phyloP scores from a whole-genome alignment of 208 protist species.

The Porcisia deanei region DNA sequence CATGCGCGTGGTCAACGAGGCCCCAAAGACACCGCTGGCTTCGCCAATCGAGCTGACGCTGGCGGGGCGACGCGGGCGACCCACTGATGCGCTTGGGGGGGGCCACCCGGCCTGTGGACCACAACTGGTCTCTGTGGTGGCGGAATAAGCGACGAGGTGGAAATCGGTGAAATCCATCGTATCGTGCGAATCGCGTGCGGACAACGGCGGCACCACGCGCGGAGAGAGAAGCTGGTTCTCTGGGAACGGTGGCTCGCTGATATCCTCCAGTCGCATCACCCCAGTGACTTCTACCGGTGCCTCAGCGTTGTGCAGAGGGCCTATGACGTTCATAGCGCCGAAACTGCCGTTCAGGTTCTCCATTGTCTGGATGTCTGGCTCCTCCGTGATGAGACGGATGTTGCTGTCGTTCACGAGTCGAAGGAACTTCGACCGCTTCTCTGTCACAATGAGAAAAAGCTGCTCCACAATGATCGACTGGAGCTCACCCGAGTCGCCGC shows the following conservation, averaged over 20 bases:
- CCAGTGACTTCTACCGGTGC: conserved; percentile 16
- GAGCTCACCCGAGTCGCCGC: conserved; percentile 62
- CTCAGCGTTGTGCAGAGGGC: conserved; percentile 14
- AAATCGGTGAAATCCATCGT: conserved; percentile 1
- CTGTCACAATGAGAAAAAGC: conserved; percentile 71
- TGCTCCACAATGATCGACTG: conserved; percentile 87
- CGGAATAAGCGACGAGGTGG: background rate
- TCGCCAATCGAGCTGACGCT: conserved; percentile 27
- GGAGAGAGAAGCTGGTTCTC: background rate
- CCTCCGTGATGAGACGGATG: conserved; percentile 71
- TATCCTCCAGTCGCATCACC: conserved; percentile 28
- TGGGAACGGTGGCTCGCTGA: conserved; percentile 9
- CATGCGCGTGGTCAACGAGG: conserved; percentile 19
- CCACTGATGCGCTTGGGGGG: background rate
- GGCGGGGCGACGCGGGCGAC: conserved; percentile 23
- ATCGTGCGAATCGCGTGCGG: conserved; percentile 2
- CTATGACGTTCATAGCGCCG: conserved; percentile 16
- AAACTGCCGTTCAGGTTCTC: conserved; percentile 9
- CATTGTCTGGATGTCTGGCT: conserved; percentile 23
- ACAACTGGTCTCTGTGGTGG: background rate
- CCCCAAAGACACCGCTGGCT: conserved; percentile 26
- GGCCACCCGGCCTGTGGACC: conserved; percentile 6
- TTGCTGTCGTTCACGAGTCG: conserved; percentile 82
- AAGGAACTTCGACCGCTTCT: conserved; percentile 69
- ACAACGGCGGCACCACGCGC: conserved; percentile 10